Percentiles rank a stretch among this genome's conserved stretches.
Evolutionary conservation across 2,329 filamentous ascomycete species (phyloP).

Genomic region (Pseudogymnoascus sp.): DNA sequence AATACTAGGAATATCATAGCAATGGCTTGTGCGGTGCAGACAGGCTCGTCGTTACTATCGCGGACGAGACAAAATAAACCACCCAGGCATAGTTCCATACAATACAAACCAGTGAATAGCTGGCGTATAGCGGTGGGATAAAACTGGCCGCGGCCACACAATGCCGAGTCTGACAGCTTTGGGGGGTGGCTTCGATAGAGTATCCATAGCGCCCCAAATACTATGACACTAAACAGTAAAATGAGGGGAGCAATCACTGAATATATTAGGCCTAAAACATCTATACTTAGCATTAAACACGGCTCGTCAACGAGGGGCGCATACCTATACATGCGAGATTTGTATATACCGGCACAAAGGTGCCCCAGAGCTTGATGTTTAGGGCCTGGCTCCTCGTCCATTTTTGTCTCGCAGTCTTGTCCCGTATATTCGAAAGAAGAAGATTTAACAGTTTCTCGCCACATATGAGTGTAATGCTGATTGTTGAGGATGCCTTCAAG

Average conservation of each 20-base stretch:
- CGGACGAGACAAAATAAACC: conserved; percentile 20
- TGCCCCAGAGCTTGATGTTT: conserved; percentile 37
- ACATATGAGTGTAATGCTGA: conserved; percentile 13
- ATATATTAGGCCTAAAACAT: conserved; percentile 58
- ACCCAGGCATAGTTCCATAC: conserved; percentile 18
- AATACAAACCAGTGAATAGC: conserved; percentile 20
- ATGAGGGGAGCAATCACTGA: too few relatives aligned
- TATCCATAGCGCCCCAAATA: conserved; percentile 80
- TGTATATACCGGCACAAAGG: conserved; percentile 66
- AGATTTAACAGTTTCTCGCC: conserved; percentile 10
- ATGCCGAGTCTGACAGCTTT: neutral
- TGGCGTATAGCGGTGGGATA: conserved; percentile 17
- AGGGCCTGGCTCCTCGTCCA: neutral
- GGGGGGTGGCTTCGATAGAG: conserved; percentile 34
- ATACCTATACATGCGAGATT: conserved; percentile 14
- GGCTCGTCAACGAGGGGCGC: conserved; percentile 3
- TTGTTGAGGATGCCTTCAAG: conserved; percentile 14
- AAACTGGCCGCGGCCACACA: conserved; percentile 61
- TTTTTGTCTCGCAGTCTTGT: conserved; percentile 6
- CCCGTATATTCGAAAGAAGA: neutral
- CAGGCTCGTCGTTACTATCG: conserved; percentile 12
- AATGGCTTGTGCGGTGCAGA: conserved; percentile 17
- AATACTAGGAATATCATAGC: conserved; percentile 18
- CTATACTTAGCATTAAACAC: conserved; percentile 9
- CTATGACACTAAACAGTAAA: conserved; percentile 80